phyloP scores from a whole-genome alignment of 208 protist genomes.

The Trypanosoma conorhini region DNA sequence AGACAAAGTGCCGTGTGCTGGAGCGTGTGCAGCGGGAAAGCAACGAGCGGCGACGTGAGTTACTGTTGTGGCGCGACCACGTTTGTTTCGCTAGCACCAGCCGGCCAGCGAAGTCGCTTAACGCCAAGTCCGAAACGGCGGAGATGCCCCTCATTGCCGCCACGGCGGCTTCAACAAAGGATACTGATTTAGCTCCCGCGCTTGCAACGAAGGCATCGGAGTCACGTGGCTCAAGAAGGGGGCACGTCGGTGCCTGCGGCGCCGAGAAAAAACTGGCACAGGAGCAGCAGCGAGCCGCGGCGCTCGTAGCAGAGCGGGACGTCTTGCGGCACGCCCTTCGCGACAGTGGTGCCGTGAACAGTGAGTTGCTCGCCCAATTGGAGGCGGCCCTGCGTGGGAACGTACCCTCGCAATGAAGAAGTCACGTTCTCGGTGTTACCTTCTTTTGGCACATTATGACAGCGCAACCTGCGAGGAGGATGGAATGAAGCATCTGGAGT shows the following conservation, averaged over 20 bases:
- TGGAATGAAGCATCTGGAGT: too few species aligned
- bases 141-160: background rate
- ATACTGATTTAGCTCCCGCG: background rate
- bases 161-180: background rate
- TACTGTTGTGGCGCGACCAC: conserved; percentile 15
- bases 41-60: conserved; percentile 16
- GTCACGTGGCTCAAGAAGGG: background rate
- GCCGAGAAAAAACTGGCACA: background rate
- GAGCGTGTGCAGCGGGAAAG: conserved; percentile 11
- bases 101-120: too few species aligned
- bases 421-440: background rate
- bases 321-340: conserved; percentile 10
- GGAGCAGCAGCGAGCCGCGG: background rate
- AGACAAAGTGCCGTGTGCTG: background rate
- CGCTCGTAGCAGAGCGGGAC: conserved; percentile 1
- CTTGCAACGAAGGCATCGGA: background rate
- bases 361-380: conserved; percentile 6
- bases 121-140: background rate
- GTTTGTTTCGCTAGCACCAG: background rate
- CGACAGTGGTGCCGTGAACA: conserved; percentile 11
- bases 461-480: too few species aligned
- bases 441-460: background rate
- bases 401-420: background rate
- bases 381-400: background rate
- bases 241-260: background rate